These are phyloP conservation scores for Nothophaeocryptopus gaeumannii DNA, from an alignment of 2,329 filamentous ascomycete genomes.

Conservation along the genomic window DNA sequence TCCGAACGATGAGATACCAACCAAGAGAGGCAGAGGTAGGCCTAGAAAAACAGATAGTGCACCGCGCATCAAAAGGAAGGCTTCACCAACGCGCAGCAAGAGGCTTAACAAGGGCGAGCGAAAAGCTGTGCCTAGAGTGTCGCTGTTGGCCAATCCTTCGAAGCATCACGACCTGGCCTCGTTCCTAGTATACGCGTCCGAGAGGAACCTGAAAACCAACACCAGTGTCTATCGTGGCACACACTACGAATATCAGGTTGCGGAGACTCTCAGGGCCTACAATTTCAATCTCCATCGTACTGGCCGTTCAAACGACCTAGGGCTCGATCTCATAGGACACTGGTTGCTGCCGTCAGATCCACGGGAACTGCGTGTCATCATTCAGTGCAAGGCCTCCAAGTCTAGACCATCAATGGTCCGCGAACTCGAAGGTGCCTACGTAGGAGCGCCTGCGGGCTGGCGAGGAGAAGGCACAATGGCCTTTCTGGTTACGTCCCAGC, in stretches of 20 bases:
- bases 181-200: slow-evolving; percentile 63
- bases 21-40: no score
- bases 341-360: slow-evolving; percentile 57
- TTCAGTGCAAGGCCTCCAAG: slow-evolving; percentile 66
- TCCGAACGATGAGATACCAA: no score
- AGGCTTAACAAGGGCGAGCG: not conserved
- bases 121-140: not conserved
- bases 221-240: slow-evolving; percentile 69
- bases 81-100: not conserved
- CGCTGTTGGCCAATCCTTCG: slow-evolving; percentile 1
- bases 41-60: no score
- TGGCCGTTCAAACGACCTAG: slow-evolving; percentile 65
- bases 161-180: slow-evolving; percentile 63
- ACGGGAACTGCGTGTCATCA: slow-evolving; percentile 41
- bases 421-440: slow-evolving; percentile 78
- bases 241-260: slow-evolving; percentile 71
- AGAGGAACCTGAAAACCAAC: slow-evolving; percentile 52
- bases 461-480: slow-evolving; percentile 63
- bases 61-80: no score
- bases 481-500: slow-evolving; percentile 64
- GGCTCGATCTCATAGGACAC: slow-evolving; percentile 70
- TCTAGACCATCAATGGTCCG: slow-evolving; percentile 60
- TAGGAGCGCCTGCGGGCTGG: slow-evolving; percentile 71
- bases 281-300: slow-evolving; percentile 65
- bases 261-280: slow-evolving; percentile 54